Evolutionary conservation across 441 rosid genomes (phyloP), one percentile per base, ranked within the genome.

Genomic region (Croton laevigatus): DNA sequence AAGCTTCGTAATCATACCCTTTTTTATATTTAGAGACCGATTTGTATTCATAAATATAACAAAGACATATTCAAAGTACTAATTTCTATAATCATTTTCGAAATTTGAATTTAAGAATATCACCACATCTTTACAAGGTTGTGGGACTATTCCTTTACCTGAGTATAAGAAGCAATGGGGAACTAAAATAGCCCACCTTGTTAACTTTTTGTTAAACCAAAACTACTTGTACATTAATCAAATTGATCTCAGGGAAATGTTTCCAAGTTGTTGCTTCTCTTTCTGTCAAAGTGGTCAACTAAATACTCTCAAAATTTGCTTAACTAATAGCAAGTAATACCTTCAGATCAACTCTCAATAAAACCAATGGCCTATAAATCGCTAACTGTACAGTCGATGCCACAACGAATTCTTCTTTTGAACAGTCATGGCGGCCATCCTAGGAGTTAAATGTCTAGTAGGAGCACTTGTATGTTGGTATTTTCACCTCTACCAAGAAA

Each of bases 331-430:
- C 45, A 57, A 51, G 66, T 37, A 57, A 66, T 55, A 36, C 23
- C 62, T 51, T 48, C 27, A 27, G 32, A 27, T 2, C 32, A 19
- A 36, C 17, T 32, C n/a, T 53, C 46, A 49, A 6, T 20, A 57
- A 78, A 27, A 4, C 40, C 20, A 67, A 36, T 42, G 60, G 45
- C 60, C 79, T 61, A 69, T n/a, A 2, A 37, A 51, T 44, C 57
- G 19, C 67, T 60, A 68, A 62, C 71, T 68, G 72, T 71, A 71
- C 79, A 74, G 46, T 51, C 22, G 49, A 0, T 23, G 62, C 63
- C 10, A 58, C 66, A 62, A 57, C 70, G 68, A 75, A 75, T 34
- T 22, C 17, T 49, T 13, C 16, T n/a, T 45, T n/a, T 23, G 59
- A 53, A 34, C 69, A n/a, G 60, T 59, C 62, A 49, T 32, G 38